These are phyloP conservation scores for Auricularia cornea DNA, from an alignment of 768 basidiomycete genomes.

Conservation along the genomic window DNA sequence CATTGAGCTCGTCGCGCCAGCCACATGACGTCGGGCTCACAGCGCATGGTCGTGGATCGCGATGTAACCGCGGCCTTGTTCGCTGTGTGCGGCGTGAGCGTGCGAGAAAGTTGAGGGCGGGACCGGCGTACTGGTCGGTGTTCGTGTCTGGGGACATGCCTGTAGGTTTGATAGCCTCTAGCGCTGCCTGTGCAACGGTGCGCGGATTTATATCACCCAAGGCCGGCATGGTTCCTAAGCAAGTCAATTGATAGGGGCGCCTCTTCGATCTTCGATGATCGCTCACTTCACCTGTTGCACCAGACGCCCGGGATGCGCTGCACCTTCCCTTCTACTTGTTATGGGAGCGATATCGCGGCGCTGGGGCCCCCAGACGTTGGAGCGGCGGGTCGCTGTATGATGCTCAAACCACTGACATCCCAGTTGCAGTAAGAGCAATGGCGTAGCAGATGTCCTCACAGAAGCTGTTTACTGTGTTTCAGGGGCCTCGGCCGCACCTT, in stretches of 20 bases:
- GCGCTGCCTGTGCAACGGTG: background rate
- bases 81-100: conserved; percentile 5
- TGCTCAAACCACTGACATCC: too few relatives aligned
- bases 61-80: conserved; percentile 53
- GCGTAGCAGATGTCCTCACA: too few relatives aligned
- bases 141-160: background rate
- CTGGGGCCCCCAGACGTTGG: too few relatives aligned
- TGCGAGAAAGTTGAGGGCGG: background rate
- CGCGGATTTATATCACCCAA: background rate
- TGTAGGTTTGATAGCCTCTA: background rate
- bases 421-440: too few relatives aligned
- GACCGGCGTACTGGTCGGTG: background rate
- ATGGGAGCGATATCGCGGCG: too few relatives aligned
- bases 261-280: too few relatives aligned
- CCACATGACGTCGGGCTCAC: conserved; percentile 33
- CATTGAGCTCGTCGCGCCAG: background rate
- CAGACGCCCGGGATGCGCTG: too few relatives aligned
- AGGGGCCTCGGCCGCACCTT: too few relatives aligned
- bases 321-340: too few relatives aligned
- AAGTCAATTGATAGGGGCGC: background rate
- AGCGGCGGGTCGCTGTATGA: too few relatives aligned
- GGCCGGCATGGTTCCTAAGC: background rate
- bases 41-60: conserved; percentile 74
- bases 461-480: too few relatives aligned
- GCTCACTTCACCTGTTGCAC: too few relatives aligned